phyloP scores from a whole-genome alignment of 2,329 filamentous ascomycete genomes.

The Aureobasidium sp. region DNA sequence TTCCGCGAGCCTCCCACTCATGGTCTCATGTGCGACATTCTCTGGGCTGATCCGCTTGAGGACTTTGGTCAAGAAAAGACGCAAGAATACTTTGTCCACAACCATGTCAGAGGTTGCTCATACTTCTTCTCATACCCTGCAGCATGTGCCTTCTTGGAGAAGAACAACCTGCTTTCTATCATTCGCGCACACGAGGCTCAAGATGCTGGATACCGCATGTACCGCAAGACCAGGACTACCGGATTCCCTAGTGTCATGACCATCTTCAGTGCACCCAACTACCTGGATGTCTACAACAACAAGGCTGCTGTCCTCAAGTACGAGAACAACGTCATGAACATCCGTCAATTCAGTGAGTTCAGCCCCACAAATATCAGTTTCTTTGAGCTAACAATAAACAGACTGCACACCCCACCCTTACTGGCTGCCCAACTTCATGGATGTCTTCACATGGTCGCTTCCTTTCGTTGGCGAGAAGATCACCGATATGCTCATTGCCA shows the following conservation, averaged over 20 bases:
- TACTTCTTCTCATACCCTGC: slow-evolving; percentile 99
- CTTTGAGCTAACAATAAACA: slow-evolving; percentile 15
- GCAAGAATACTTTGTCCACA: slow-evolving; percentile 94
- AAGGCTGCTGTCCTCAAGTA: slow-evolving; percentile 98
- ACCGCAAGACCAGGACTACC: slow-evolving; percentile 94
- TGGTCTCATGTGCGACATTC: slow-evolving; percentile 97
- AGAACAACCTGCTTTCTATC: slow-evolving; percentile 95
- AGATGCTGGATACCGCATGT: slow-evolving; percentile 98
- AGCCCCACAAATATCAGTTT: not conserved
- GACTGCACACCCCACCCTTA: slow-evolving; percentile 97
- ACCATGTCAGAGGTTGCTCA: slow-evolving; percentile 95
- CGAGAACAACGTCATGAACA: slow-evolving; percentile 99
- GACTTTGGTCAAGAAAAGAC: slow-evolving; percentile 99
- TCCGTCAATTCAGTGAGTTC: slow-evolving; percentile 73
- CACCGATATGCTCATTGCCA: slow-evolving; percentile 98
- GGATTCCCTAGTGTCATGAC: slow-evolving; percentile 99
- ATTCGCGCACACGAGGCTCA: slow-evolving; percentile 98
- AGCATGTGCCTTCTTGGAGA: slow-evolving; percentile 93
- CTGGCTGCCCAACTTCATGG: slow-evolving; percentile 99
- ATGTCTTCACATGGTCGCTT: slow-evolving; percentile 99
- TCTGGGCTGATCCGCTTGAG: slow-evolving; percentile 96
- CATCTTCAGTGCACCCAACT: slow-evolving; percentile 98
- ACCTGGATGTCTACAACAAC: slow-evolving; percentile 99
- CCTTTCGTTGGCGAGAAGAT: slow-evolving; percentile 98
- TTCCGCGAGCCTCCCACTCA: slow-evolving; percentile 97